Evolutionary conservation across 768 basidiomycete genomes (phyloP).

Genomic region (Xanthoconium stramineum): DNA sequence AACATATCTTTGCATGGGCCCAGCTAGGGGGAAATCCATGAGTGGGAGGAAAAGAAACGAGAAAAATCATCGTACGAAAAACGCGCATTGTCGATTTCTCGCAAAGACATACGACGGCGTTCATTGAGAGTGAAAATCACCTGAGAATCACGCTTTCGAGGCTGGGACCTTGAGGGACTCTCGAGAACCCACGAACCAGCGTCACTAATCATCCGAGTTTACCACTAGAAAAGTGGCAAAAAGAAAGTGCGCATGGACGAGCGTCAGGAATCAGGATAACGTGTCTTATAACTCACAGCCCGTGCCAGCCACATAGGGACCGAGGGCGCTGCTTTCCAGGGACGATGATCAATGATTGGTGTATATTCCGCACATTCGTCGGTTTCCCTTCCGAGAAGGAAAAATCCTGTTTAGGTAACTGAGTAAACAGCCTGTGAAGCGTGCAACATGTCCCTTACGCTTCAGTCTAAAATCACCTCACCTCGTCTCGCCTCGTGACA

Average conservation of each 20-base stretch:
- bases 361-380: slow-evolving; percentile 21
- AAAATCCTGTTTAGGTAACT: background rate
- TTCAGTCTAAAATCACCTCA: background rate
- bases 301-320: background rate
- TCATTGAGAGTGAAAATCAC: slow-evolving; percentile 48
- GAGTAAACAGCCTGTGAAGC: background rate
- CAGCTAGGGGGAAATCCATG: slow-evolving; percentile 42
- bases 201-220: slow-evolving; percentile 12
- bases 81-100: slow-evolving; percentile 79
- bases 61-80: slow-evolving; percentile 59
- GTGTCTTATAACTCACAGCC: slow-evolving; percentile 14
- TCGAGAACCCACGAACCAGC: background rate
- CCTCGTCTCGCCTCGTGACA: background rate
- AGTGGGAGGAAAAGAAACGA: background rate
- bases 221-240: background rate
- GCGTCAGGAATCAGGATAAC: background rate
- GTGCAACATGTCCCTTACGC: background rate
- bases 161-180: background rate
- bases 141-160: background rate
- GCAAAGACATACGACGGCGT: slow-evolving; percentile 70
- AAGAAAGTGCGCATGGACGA: background rate
- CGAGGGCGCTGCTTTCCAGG: slow-evolving; percentile 3
- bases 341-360: slow-evolving; percentile 14
- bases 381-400: slow-evolving; percentile 5
- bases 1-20: slow-evolving; percentile 77